Base-by-base conservation (phyloP, 2,329 filamentous ascomycete species). In the Fulvia fulva region DNA sequence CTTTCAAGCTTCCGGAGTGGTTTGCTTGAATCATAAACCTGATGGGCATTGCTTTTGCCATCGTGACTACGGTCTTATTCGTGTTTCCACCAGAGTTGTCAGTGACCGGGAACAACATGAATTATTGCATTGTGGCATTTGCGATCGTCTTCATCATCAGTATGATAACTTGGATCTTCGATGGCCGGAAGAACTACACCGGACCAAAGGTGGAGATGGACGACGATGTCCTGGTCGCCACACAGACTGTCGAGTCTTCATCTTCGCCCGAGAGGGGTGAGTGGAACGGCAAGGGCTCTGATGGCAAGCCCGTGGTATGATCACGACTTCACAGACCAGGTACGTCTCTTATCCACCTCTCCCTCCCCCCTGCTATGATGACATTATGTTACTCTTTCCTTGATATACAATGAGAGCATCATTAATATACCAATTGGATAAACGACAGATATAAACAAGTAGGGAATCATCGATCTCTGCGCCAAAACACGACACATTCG, bases 11-110 rank as follows among this genome's bases (percentile, higher is more conserved):
- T 3, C 78, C 83, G 0, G 76, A 73, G 23, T 69, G 73, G 28
- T 57, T 87, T 32, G 86, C 80, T 21, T 89, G 85, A 86, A 73
- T 79, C 23, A 77, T 81, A 23, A 89, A 89, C 60, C 23, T 75
- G 8, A 51, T 83, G 26, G 87, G 88, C 5, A 78, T 91, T 49
- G 76, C 76, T 0, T 91, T 87, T 73, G 83, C 87, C 1, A 74
- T 84, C 12, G 71, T 91, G n/a, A 91, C 88, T 0, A 90, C 87
- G 0, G 83, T 90, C 0, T 78, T 91, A 0, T 91, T 91, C 73
- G 79, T 90, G 21, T 90, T 91, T 73, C 88, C 88, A 2, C 88
- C 88, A 0, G 80, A 80, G 7, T 68, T 86, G 3, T 87, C 86
- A 0, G 85, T 87, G 1, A 84, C 83, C 0, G 78, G 80, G 0